Evolutionary conservation across 306 rosid genomes (phyloP).

Genomic region (Pyrus communis): DNA sequence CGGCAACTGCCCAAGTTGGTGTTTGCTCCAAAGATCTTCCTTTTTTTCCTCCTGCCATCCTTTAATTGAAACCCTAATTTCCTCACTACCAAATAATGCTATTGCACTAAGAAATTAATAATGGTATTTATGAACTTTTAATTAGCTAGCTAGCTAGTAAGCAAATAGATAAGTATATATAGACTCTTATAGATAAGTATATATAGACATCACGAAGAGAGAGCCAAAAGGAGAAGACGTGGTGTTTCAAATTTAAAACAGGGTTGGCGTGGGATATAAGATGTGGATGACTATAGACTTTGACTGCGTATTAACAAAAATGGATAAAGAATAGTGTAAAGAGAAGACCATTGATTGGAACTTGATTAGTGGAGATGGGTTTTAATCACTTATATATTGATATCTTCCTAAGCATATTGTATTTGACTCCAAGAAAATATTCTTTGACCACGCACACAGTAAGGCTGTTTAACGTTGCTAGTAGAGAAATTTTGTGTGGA

Average conservation of each 20-base stretch:
- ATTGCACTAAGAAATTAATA: background rate
- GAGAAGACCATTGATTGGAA: background rate
- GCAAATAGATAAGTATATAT: background rate
- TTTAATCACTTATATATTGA: background rate
- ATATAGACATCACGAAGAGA: background rate
- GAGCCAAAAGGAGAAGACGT: background rate
- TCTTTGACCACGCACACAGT: background rate
- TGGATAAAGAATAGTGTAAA: background rate
- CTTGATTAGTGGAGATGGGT: background rate
- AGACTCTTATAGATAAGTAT: background rate
- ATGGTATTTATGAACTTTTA: background rate
- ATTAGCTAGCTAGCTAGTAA: background rate
- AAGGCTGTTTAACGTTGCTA: background rate
- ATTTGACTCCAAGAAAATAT: background rate
- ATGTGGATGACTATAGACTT: background rate
- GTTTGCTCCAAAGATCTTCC: slow-evolving; percentile 73
- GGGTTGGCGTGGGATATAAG: background rate
- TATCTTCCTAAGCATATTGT: background rate
- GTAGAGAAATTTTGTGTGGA: background rate
- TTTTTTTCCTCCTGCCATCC: slow-evolving; percentile 47
- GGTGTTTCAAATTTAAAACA: background rate
- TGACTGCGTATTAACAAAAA: background rate
- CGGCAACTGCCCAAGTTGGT: slow-evolving; percentile 86
- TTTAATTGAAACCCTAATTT: background rate
- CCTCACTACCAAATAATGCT: background rate